Conservation (phyloP, 495 filamentous ascomycete genomes). For the Chlorociboria aeruginascens region DNA sequence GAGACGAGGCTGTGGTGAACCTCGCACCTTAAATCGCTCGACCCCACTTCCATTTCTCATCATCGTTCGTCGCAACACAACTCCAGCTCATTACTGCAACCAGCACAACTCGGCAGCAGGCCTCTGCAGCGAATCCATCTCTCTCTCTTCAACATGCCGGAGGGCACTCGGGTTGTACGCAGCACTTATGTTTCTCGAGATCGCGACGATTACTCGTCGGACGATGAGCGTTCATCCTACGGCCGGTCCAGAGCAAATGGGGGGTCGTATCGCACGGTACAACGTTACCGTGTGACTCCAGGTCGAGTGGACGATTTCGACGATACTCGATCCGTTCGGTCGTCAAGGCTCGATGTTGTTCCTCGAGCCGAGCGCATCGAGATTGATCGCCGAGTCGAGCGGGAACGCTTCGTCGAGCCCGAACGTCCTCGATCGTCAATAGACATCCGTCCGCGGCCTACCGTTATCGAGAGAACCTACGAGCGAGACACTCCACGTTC, state of each 20-base stretch:
- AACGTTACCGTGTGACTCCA: conserved; percentile 40
- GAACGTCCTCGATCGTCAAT: conserved; percentile 16
- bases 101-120: neutral
- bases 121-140: neutral
- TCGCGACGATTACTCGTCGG: conserved; percentile 28
- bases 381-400: conserved; percentile 32
- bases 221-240: conserved; percentile 27
- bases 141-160: neutral
- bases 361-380: conserved; percentile 28
- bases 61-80: neutral
- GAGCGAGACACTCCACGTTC: conserved; percentile 23
- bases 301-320: conserved; percentile 33
- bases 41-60: neutral
- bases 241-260: neutral
- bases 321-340: conserved; percentile 33
- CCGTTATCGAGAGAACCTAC: conserved; percentile 21
- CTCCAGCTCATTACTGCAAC: neutral
- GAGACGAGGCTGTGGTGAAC: neutral
- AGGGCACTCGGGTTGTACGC: conserved; percentile 3
- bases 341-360: conserved; percentile 21
- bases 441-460: conserved; percentile 21
- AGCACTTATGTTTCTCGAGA: neutral
- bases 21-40: neutral
- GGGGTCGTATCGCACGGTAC: conserved; percentile 33
- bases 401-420: neutral